A percentile compares a stretch with the other conserved stretches of the same genome.
These are phyloP conservation scores for Chalciporus pseudorubinellus DNA, from an alignment of 768 basidiomycete species.

Conservation along the genomic window DNA sequence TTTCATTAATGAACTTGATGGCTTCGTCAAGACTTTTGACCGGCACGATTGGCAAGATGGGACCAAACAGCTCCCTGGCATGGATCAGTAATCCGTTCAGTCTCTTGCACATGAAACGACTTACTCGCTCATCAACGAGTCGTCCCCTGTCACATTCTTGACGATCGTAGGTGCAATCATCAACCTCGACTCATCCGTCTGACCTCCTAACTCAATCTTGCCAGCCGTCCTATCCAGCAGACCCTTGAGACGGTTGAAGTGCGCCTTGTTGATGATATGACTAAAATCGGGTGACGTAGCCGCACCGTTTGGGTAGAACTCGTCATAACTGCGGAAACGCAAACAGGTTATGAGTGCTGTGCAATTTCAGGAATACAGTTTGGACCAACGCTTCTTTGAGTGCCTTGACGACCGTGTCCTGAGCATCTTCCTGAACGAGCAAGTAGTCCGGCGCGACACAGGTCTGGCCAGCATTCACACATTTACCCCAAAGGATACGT, in stretches of 20 bases:
- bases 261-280: slow-evolving; percentile 52
- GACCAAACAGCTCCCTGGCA: slow-evolving; percentile 79
- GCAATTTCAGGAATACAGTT: background rate
- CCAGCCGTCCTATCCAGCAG: slow-evolving; percentile 69
- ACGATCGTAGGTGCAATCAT: slow-evolving; percentile 77
- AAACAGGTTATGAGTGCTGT: background rate
- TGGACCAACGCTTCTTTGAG: slow-evolving; percentile 41
- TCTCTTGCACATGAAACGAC: slow-evolving; percentile 22
- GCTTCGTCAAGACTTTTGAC: slow-evolving; percentile 71
- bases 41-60: slow-evolving; percentile 71
- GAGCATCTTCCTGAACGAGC: slow-evolving; percentile 41
- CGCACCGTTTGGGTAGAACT: slow-evolving; percentile 44
- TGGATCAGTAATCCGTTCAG: background rate
- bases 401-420: slow-evolving; percentile 40
- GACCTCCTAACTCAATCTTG: slow-evolving; percentile 61
- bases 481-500: slow-evolving; percentile 83
- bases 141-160: slow-evolving; percentile 54
- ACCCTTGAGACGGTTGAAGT: slow-evolving; percentile 58
- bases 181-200: slow-evolving; percentile 51
- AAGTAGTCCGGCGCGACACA: slow-evolving; percentile 65
- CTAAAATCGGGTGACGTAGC: slow-evolving; percentile 42
- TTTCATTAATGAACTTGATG: slow-evolving; percentile 61
- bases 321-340: slow-evolving; percentile 19
- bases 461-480: slow-evolving; percentile 72
- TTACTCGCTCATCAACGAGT: slow-evolving; percentile 76